Evolutionary conservation across 208 protist species (phyloP).

Genomic region (Trypanosoma platydactyli): DNA sequence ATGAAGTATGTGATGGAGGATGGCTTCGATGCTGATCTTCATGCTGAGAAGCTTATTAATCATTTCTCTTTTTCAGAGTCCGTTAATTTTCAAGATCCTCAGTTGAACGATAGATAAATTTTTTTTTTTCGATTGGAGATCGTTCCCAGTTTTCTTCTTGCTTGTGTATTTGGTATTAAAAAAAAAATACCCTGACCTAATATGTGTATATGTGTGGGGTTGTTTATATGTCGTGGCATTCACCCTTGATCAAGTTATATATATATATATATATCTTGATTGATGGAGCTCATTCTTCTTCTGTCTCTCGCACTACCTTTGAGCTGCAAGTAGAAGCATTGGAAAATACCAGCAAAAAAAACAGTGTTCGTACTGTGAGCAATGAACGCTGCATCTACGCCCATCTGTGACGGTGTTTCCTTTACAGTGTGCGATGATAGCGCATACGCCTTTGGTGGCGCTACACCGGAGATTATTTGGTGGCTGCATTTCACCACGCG

Average conservation of each 20-base stretch:
- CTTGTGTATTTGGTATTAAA: no score
- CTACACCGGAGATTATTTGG: slow-evolving; percentile 22
- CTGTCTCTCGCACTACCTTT: no score
- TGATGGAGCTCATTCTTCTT: no score
- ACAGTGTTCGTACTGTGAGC: background rate
- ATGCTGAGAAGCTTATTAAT: slow-evolving; percentile 17
- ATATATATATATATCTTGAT: no score
- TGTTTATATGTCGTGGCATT: no score
- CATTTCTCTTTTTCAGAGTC: background rate
- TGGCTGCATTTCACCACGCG: slow-evolving; percentile 11
- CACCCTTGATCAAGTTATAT: no score
- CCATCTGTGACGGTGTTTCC: slow-evolving; percentile 18
- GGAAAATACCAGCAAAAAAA: background rate
- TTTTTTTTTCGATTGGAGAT: slow-evolving; percentile 1
- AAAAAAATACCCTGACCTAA: no score
- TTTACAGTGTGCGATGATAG: slow-evolving; percentile 18
- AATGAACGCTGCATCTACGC: slow-evolving; percentile 15
- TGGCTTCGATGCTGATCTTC: slow-evolving; percentile 24
- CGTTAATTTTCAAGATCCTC: no score
- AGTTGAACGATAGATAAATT: background rate
- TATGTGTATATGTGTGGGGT: no score
- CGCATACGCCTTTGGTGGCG: slow-evolving; percentile 12
- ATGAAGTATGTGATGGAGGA: background rate
- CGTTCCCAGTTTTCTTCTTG: background rate
- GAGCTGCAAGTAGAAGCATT: no score